Evolutionary conservation across 306 rosid genomes (phyloP).

Genomic region (Begonia loranthoides): DNA sequence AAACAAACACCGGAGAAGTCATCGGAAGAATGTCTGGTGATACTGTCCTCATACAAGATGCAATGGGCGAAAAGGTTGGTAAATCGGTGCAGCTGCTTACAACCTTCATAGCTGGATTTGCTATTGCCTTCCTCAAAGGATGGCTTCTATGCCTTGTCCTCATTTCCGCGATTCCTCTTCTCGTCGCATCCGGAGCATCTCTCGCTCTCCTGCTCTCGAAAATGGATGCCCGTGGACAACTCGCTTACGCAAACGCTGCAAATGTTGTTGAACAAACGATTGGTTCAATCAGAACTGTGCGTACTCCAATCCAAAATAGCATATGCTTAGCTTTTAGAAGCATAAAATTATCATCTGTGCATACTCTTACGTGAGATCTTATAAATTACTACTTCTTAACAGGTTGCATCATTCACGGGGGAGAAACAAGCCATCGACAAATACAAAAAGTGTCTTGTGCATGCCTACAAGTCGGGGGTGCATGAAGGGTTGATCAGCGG

Average conservation of each 20-base stretch:
- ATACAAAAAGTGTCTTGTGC: slow-evolving; percentile 39
- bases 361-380: too few relatives aligned
- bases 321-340: background rate
- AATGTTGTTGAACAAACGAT: slow-evolving; percentile 75
- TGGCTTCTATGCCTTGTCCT: slow-evolving; percentile 81
- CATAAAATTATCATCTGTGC: slow-evolving; percentile 1
- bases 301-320: background rate
- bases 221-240: slow-evolving; percentile 55
- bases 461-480: slow-evolving; percentile 66
- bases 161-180: slow-evolving; percentile 62
- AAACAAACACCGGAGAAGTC: slow-evolving; percentile 6
- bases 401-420: slow-evolving; percentile 84
- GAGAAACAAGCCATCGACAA: slow-evolving; percentile 53
- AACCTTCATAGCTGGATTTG: slow-evolving; percentile 30
- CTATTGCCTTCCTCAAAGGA: slow-evolving; percentile 56
- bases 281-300: slow-evolving; percentile 72
- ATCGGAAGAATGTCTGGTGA: slow-evolving; percentile 3
- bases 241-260: slow-evolving; percentile 70
- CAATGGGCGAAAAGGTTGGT: slow-evolving; percentile 1
- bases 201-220: slow-evolving; percentile 36
- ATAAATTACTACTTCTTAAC: too few relatives aligned
- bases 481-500: slow-evolving; percentile 53
- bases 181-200: slow-evolving; percentile 42
- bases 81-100: background rate
- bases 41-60: slow-evolving; percentile 2